Evolutionary conservation across 805 yeast species (phyloP).

Genomic region (Wickerhamomyces tratensis): DNA sequence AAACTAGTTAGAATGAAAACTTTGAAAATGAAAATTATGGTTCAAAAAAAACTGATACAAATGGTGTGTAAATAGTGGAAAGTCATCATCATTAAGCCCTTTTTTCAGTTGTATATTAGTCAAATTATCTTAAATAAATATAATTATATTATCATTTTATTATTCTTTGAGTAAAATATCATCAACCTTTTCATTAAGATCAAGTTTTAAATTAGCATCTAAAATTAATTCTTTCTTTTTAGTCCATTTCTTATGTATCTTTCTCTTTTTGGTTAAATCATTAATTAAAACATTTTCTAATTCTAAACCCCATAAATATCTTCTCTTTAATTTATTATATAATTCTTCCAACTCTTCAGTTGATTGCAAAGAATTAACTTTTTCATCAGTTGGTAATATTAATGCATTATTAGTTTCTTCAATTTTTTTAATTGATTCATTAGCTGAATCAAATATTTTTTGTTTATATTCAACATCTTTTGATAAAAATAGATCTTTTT

Average conservation of each 20-base stretch:
- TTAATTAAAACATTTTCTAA: conserved; percentile 27
- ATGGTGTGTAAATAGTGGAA: too few relatives aligned
- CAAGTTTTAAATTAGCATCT: conserved; percentile 24
- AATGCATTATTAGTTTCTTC: background rate
- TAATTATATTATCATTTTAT: too few relatives aligned
- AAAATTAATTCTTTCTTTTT: conserved; percentile 30
- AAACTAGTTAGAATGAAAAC: too few relatives aligned
- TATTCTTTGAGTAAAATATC: too few relatives aligned
- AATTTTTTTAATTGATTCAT: background rate
- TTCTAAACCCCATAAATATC: conserved; percentile 27
- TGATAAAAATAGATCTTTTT: background rate
- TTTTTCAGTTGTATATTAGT: too few relatives aligned
- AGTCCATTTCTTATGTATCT: conserved; percentile 23
- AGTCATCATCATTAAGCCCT: too few relatives aligned
- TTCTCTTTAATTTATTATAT: conserved; percentile 21
- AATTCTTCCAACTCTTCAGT: conserved; percentile 8
- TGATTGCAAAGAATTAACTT: conserved; percentile 5
- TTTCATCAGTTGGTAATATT: conserved; percentile 7
- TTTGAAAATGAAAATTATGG: too few relatives aligned
- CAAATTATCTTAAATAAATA: too few relatives aligned
- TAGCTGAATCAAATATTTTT: background rate
- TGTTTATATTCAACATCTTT: background rate
- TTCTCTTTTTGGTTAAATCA: conserved; percentile 18
- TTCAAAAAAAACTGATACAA: too few relatives aligned
- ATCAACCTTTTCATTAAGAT: background rate